Base-by-base conservation (phyloP, 805 yeast genomes). In the Torulaspora maleeae region DNA sequence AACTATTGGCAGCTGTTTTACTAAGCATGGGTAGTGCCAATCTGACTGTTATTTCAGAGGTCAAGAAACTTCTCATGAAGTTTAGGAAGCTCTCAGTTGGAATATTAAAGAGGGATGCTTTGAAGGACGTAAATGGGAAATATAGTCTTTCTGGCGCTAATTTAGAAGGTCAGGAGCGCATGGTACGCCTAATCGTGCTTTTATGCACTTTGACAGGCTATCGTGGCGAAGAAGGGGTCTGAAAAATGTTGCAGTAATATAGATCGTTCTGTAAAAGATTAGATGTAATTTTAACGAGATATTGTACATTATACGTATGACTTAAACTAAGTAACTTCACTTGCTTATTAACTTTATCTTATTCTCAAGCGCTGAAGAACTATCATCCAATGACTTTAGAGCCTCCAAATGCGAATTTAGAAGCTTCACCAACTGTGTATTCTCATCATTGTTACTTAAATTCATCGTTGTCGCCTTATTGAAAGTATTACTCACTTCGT, bases 331-430 rank as follows among this genome's bases (percentile, higher is more conserved):
- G 25, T 38, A 29, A 35, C 20, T 32, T 50, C 40, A 51, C 45
- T 56, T 53, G 39, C 54, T 30, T 12, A 60, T 37, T 4, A 55
- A 43, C 28, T 74, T 77, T 48, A 93, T 64, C 64, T 86, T 84
- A 29, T 77, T 75, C 61, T 83, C 86, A 55, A 93, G 72, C 19
- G 71, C 70, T 15, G 74, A 74, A 42, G 95, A 87, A 51, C 82
- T 78, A 50, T 75, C 76, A 60, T 93, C 96, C 45, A 93, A 78
- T 74, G 90, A 89, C 61, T 82, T 88, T 67, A 93, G 75, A 51
- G 95, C 87, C 50, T 90, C 93, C 65, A 93, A 71, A 64, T 93
- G 98, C 37, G 87, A 79, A 61, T 91, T 90, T 60, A 93, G 75
- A 51, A 93, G 73, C 63, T 80, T 83, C 25, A 93, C 83, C 50